Percentiles rank a stretch among this genome's conserved stretches.
Conservation (phyloP, 768 basidiomycete species). For the Gloeopeniophorella convolvens region DNA sequence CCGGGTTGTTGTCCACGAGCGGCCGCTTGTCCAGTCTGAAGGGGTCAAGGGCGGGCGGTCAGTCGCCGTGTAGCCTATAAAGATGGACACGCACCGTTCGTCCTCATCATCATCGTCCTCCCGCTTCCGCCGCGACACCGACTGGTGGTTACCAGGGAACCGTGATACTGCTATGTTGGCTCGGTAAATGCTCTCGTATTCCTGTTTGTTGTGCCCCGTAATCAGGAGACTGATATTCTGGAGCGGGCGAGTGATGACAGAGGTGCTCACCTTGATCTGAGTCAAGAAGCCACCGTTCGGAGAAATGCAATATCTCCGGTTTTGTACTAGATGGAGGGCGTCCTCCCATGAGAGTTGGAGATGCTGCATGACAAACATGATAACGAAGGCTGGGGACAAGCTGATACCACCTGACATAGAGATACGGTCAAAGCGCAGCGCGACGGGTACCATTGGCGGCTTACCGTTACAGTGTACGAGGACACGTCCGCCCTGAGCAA, state of each 20-base stretch:
- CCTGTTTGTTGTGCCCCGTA: slow-evolving; percentile 38
- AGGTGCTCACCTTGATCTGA: slow-evolving; percentile 71
- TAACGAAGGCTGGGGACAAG: slow-evolving; percentile 81
- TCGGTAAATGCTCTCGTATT: slow-evolving; percentile 89
- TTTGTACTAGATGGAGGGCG: slow-evolving; percentile 82
- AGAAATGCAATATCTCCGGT: slow-evolving; percentile 87
- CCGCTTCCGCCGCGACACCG: slow-evolving; percentile 56
- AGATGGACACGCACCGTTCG: slow-evolving; percentile 26
- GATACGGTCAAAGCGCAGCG: background rate
- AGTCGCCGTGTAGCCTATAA: background rate
- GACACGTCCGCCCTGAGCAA: slow-evolving; percentile 62
- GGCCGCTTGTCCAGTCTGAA: slow-evolving; percentile 39
- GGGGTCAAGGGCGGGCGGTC: background rate
- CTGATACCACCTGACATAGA: slow-evolving; percentile 66
- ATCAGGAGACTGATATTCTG: background rate
- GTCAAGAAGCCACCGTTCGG: slow-evolving; percentile 89
- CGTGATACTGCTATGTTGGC: slow-evolving; percentile 64
- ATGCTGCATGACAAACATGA: slow-evolving; percentile 91
- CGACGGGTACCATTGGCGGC: slow-evolving; percentile 16
- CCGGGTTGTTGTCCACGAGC: slow-evolving; percentile 26
- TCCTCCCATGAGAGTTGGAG: slow-evolving; percentile 82
- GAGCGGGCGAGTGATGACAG: background rate
- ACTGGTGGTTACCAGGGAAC: slow-evolving; percentile 43
- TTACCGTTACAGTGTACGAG: slow-evolving; percentile 87
- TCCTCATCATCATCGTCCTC: slow-evolving; percentile 57